A percentile compares a stretch with the other conserved stretches of the same genome.
These are phyloP conservation scores for Cladophialophora bantiana DNA, from an alignment of 2,329 filamentous ascomycete species.

Conservation along the genomic window DNA sequence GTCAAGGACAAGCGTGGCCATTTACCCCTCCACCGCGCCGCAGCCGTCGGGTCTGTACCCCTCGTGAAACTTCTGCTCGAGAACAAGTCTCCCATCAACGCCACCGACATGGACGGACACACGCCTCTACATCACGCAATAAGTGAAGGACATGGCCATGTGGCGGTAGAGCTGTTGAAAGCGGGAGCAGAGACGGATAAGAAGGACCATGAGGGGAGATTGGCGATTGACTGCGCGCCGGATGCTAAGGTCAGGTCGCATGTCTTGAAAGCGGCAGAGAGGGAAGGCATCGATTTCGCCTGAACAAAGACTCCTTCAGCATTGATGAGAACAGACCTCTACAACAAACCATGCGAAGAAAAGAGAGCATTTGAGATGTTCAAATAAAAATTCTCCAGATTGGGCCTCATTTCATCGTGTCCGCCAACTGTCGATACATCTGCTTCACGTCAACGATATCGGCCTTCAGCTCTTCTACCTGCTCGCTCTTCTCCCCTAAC, in stretches of 20 bases:
- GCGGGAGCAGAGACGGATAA: slow-evolving; percentile 83
- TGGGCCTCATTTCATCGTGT: slow-evolving; percentile 64
- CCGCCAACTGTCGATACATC: slow-evolving; percentile 92
- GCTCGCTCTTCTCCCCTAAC: slow-evolving; percentile 95
- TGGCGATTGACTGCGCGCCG: slow-evolving; percentile 83
- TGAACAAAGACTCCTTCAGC: slow-evolving; percentile 6
- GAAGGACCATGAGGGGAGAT: slow-evolving; percentile 71
- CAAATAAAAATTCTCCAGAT: neutral
- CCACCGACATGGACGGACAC: slow-evolving; percentile 80
- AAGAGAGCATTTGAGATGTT: neutral
- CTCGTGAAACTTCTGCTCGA: slow-evolving; percentile 82
- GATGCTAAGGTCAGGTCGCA: slow-evolving; percentile 82
- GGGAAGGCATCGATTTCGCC: slow-evolving; percentile 77
- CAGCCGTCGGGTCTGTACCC: slow-evolving; percentile 86
- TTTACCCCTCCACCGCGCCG: slow-evolving; percentile 87
- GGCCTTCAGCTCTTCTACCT: slow-evolving; percentile 85
- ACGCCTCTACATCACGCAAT: slow-evolving; percentile 85
- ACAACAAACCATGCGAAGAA: neutral
- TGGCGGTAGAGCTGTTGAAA: slow-evolving; percentile 81
- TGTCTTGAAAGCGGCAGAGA: slow-evolving; percentile 78
- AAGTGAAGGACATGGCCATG: slow-evolving; percentile 72
- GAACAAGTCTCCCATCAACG: slow-evolving; percentile 78
- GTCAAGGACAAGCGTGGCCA: slow-evolving; percentile 88
- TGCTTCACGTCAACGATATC: slow-evolving; percentile 94
- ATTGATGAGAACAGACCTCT: neutral